A percentile compares a stretch with the other conserved stretches of the same genome.
Evolutionary conservation across 2,329 filamentous ascomycete genomes (phyloP).

Genomic region (Fusarium buxicola): DNA sequence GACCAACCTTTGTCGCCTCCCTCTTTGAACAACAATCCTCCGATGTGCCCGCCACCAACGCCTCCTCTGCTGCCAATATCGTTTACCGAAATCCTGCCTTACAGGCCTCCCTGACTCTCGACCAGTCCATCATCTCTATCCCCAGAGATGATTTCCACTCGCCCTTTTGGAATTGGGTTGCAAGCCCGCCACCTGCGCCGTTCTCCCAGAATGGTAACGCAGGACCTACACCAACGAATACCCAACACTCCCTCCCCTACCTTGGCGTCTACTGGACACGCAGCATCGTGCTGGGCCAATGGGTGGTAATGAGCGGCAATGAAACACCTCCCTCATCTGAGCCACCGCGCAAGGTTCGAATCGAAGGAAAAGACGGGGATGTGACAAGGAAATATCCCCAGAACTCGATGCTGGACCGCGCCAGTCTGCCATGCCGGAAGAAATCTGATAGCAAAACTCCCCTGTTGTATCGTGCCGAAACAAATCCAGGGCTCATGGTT

Average conservation of each 20-base stretch:
- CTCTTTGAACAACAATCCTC: slow-evolving; percentile 19
- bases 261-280: slow-evolving; percentile 54
- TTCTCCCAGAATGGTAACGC: slow-evolving; percentile 14
- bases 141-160: slow-evolving; percentile 47
- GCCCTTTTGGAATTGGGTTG: slow-evolving; percentile 56
- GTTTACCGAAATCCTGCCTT: slow-evolving; percentile 56
- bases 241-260: slow-evolving; percentile 47
- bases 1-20: slow-evolving; percentile 56
- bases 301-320: slow-evolving; percentile 56
- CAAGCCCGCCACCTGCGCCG: slow-evolving; percentile 29
- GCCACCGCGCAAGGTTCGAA: slow-evolving; percentile 49
- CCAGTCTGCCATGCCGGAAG: slow-evolving; percentile 34
- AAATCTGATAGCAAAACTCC: slow-evolving; percentile 42
- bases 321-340: slow-evolving; percentile 48
- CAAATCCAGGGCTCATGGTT: slow-evolving; percentile 49
- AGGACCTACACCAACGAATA: slow-evolving; percentile 15
- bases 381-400: slow-evolving; percentile 36
- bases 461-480: slow-evolving; percentile 48
- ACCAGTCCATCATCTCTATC: slow-evolving; percentile 48
- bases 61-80: slow-evolving; percentile 33
- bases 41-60: neutral
- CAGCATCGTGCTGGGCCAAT: slow-evolving; percentile 49
- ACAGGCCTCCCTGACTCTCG: slow-evolving; percentile 45
- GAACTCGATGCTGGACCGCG: slow-evolving; percentile 37
- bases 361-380: slow-evolving; percentile 42